phyloP scores from a whole-genome alignment of 192 early-diverging fungal species.

The Dimargaris verticillata region DNA sequence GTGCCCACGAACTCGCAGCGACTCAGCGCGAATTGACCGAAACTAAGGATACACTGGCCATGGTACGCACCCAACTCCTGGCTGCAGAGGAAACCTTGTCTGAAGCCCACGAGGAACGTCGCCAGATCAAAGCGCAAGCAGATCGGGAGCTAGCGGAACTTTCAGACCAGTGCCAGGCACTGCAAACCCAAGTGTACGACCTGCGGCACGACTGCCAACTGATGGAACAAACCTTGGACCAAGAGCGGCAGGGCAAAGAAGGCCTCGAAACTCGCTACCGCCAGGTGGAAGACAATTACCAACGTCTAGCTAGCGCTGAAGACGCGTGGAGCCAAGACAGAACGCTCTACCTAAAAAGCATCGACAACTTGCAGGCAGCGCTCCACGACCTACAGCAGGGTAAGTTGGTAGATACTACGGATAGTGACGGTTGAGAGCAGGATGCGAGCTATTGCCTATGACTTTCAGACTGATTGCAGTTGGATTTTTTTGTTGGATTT shows the following conservation, averaged over 20 bases:
- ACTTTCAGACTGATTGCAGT: conserved; percentile 4
- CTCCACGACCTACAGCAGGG: conserved; percentile 76
- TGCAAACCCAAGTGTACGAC: neutral
- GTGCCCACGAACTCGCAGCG: neutral
- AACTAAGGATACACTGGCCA: conserved; percentile 12
- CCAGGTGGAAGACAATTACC: conserved; percentile 34
- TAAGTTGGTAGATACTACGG: conserved; percentile 16
- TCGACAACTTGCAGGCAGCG: conserved; percentile 72
- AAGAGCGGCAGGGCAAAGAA: conserved; percentile 14
- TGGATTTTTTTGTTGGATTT: neutral
- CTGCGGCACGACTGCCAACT: conserved; percentile 11
- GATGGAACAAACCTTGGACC: conserved; percentile 20
- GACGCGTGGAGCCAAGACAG: conserved; percentile 38
- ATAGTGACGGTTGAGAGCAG: neutral
- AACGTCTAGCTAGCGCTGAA: conserved; percentile 35
- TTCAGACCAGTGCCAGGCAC: no score
- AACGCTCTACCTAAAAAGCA: conserved; percentile 36
- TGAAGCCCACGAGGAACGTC: neutral
- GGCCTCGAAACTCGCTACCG: conserved; percentile 25
- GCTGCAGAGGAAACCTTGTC: conserved; percentile 10
- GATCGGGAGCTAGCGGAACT: conserved; percentile 18
- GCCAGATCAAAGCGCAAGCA: conserved; percentile 11
- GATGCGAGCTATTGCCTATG: conserved; percentile 2
- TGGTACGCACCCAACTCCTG: conserved; percentile 11
- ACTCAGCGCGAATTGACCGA: neutral